Percentiles rank a stretch among this genome's conserved stretches.
phyloP scores from a whole-genome alignment of 2,329 filamentous ascomycete species.

The Tolypocladium guangdongense region DNA sequence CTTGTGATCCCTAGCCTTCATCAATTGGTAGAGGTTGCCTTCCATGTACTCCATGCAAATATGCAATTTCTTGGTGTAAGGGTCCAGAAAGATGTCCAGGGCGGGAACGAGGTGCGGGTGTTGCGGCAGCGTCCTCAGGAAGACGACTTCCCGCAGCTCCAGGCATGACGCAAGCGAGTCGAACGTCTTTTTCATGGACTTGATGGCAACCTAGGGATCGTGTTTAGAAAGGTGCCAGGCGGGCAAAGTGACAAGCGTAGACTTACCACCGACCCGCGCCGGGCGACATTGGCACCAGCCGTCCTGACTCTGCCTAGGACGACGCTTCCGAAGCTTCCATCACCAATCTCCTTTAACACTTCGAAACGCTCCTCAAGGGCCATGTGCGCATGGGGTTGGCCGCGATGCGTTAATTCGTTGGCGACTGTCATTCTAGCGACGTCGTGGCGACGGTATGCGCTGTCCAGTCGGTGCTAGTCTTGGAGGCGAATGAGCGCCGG shows the following conservation, averaged over 20 bases:
- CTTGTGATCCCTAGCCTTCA: constrained; percentile 97
- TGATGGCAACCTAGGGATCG: constrained; percentile 76
- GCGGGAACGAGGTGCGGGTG: constrained; percentile 94
- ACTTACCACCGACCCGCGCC: constrained; percentile 84
- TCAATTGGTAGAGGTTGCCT: constrained; percentile 94
- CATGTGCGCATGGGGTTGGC: constrained; percentile 47
- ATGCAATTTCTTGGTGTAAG: constrained; percentile 89
- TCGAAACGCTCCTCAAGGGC: constrained; percentile 91
- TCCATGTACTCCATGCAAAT: constrained; percentile 99
- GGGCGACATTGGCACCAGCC: constrained; percentile 78
- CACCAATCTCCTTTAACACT: constrained; percentile 93
- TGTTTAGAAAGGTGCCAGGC: constrained; percentile 4
- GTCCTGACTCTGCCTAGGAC: constrained; percentile 83
- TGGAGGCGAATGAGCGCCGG: neutral
- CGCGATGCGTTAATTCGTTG: constrained; percentile 61
- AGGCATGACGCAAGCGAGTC: constrained; percentile 84
- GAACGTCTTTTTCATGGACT: constrained; percentile 99
- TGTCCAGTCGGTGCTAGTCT: neutral
- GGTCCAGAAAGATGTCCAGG: constrained; percentile 95
- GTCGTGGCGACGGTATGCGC: neutral
- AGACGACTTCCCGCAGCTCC: constrained; percentile 93
- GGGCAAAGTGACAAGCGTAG: neutral
- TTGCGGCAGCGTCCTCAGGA: constrained; percentile 75
- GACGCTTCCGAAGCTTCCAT: constrained; percentile 97
- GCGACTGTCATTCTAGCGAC: constrained; percentile 19